Conservation (phyloP, 1,284 basidiomycete genomes). For the Cutaneotrichosporon spelunceum region DNA sequence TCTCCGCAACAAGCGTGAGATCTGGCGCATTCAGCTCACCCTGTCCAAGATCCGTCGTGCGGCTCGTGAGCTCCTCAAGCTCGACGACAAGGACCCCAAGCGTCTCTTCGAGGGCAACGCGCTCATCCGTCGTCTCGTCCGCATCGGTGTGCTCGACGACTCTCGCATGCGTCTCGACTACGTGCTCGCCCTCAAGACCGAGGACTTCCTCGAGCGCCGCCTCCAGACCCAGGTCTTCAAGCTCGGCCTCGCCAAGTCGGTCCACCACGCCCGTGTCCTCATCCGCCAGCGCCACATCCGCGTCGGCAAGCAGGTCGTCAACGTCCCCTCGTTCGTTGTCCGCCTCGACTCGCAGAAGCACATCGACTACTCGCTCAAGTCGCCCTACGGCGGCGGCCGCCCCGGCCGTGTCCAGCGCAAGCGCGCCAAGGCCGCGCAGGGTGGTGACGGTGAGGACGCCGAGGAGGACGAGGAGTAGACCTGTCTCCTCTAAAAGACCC, state of each 20-base stretch:
- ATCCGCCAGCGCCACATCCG: slow-evolving; percentile 82
- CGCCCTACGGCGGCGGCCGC: slow-evolving; percentile 95
- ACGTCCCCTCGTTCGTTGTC: slow-evolving; percentile 98
- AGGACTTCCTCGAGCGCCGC: slow-evolving; percentile 99
- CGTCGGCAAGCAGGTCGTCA: slow-evolving; percentile 99
- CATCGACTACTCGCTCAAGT: slow-evolving; percentile 98
- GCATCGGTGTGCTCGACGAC: slow-evolving; percentile 99
- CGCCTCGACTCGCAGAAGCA: slow-evolving; percentile 96
- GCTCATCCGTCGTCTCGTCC: slow-evolving; percentile 96
- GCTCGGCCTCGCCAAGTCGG: slow-evolving; percentile 85
- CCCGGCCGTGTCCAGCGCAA: slow-evolving; percentile 98
- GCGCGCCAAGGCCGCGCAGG: slow-evolving; percentile 89
- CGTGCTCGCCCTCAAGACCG: slow-evolving; percentile 97
- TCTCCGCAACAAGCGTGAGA: slow-evolving; percentile 99
- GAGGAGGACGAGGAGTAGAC: slow-evolving; percentile 65
- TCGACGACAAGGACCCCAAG: slow-evolving; percentile 99
- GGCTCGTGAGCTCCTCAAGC: slow-evolving; percentile 99
- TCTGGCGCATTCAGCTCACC: slow-evolving; percentile 97
- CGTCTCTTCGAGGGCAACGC: slow-evolving; percentile 98
- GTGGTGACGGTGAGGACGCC: slow-evolving; percentile 86
- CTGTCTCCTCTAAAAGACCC: slow-evolving; percentile 4
- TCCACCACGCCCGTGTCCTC: slow-evolving; percentile 97
- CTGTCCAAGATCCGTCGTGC: slow-evolving; percentile 99
- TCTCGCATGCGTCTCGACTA: slow-evolving; percentile 99
- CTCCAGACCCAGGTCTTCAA: slow-evolving; percentile 99